phyloP scores from a whole-genome alignment of 225 moss, liverwort and hornwort genomes.

The Asterella californica region DNA sequence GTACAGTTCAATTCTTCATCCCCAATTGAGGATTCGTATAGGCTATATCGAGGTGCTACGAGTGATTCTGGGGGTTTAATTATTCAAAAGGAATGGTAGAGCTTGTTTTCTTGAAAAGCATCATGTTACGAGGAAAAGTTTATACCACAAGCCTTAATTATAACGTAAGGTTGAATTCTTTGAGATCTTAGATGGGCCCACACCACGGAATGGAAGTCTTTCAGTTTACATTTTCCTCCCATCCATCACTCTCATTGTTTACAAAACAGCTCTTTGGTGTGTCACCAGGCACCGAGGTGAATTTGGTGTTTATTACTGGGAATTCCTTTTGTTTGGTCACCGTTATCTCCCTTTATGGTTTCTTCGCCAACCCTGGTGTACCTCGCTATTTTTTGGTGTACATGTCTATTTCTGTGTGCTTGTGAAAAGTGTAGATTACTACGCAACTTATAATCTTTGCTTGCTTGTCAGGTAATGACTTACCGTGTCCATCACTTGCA shows the following conservation, averaged over 20 bases:
- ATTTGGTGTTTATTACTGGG: conserved; percentile 18
- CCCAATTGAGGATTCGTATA: conserved; percentile 31
- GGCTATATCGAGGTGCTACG: conserved; percentile 30
- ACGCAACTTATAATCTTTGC: too few species aligned
- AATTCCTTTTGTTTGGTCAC: conserved; percentile 13
- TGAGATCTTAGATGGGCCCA: conserved; percentile 17
- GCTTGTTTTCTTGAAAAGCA: conserved; percentile 27
- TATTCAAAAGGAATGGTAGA: conserved; percentile 35
- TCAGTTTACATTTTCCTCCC: conserved; percentile 5
- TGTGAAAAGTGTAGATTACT: not conserved
- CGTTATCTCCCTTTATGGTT: not conserved
- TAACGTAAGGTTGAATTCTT: conserved; percentile 30
- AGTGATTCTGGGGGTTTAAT: conserved; percentile 36
- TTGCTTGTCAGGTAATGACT: not conserved
- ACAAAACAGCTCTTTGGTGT: conserved; percentile 18
- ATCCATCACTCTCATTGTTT: conserved; percentile 22
- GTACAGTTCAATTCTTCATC: conserved; percentile 39
- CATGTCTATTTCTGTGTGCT: not conserved
- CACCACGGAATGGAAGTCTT: conserved; percentile 22
- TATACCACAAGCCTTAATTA: conserved; percentile 28
- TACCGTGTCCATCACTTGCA: not conserved
- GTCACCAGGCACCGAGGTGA: conserved; percentile 2
- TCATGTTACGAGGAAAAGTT: conserved; percentile 24
- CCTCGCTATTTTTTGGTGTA: not conserved
- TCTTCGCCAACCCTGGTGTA: not conserved